A percentile compares a stretch with the other conserved stretches of the same genome.
Evolutionary conservation across 345 rosid genomes (phyloP).

Genomic region (Abelmoschus esculentus): DNA sequence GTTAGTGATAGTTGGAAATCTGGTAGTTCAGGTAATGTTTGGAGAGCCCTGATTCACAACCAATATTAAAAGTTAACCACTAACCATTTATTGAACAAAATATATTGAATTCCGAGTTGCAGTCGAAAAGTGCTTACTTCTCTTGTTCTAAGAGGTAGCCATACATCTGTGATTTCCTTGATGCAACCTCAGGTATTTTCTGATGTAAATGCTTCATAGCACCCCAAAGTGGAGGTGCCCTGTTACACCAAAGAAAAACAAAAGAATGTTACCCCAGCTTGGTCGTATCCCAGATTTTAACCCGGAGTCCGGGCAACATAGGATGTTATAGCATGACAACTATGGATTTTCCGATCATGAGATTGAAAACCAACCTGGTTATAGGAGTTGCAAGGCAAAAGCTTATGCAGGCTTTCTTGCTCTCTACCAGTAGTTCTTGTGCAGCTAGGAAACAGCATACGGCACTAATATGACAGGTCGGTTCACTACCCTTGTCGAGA

Average conservation of each 20-base stretch:
- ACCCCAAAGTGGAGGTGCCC: slow-evolving; percentile 87
- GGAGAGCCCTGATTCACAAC: slow-evolving; percentile 48
- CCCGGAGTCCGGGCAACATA: not conserved
- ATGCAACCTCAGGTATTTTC: slow-evolving; percentile 89
- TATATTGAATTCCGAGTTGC: not conserved
- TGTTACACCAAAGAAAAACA: slow-evolving; percentile 12
- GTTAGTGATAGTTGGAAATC: slow-evolving; percentile 75
- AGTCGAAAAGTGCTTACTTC: slow-evolving; percentile 43
- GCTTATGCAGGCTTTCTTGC: slow-evolving; percentile 83
- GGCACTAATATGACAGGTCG: slow-evolving; percentile 50
- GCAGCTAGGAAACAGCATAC: slow-evolving; percentile 89
- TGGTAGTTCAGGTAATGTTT: slow-evolving; percentile 75
- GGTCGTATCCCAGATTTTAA: not conserved
- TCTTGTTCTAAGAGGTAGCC: slow-evolving; percentile 86
- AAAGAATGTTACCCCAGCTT: not conserved
- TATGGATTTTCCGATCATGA: not conserved
- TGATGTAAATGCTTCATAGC: slow-evolving; percentile 72
- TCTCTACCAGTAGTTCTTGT: slow-evolving; percentile 61
- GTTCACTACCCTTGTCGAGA: slow-evolving; percentile 79
- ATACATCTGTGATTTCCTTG: slow-evolving; percentile 69
- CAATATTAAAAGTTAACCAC: not conserved
- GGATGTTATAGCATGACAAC: not conserved
- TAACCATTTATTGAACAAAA: not conserved
- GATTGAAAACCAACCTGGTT: slow-evolving; percentile 47
- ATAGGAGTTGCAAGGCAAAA: slow-evolving; percentile 74